Evolutionary conservation across 805 yeast genomes (phyloP).

Genomic region (Groenewaldozyma salmanticensis): DNA sequence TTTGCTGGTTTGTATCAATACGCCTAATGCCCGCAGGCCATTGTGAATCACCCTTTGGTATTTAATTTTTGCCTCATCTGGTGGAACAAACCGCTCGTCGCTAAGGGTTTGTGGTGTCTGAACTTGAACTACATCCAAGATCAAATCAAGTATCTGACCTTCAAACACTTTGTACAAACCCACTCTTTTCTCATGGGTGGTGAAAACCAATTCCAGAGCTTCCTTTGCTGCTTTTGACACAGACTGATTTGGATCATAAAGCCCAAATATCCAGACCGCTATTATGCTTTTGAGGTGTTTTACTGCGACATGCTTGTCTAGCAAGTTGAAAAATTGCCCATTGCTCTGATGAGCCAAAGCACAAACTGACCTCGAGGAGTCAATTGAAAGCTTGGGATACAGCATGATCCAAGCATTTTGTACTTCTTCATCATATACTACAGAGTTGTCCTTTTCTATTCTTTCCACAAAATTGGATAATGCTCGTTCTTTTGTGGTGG

Average conservation of each 20-base stretch:
- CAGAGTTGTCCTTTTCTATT: constrained; percentile 20
- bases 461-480: constrained; percentile 41
- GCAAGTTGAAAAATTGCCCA: constrained; percentile 36
- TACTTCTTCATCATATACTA: constrained; percentile 38
- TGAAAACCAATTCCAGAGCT: constrained; percentile 46
- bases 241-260: constrained; percentile 56
- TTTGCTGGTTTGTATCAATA: constrained; percentile 9
- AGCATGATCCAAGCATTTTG: constrained; percentile 63
- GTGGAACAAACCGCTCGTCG: constrained; percentile 60
- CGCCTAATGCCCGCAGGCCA: constrained; percentile 39
- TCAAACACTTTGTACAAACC: constrained; percentile 54
- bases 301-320: constrained; percentile 38
- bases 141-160: constrained; percentile 45
- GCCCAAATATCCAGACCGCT: constrained; percentile 65
- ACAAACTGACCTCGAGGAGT: constrained; percentile 59
- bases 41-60: constrained; percentile 48
- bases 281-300: constrained; percentile 62
- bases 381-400: constrained; percentile 70
- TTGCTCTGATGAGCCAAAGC: constrained; percentile 55
- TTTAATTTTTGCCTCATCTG: constrained; percentile 57
- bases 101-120: constrained; percentile 60
- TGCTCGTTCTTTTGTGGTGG: constrained; percentile 79
- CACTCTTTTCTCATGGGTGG: constrained; percentile 41
- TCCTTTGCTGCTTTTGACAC: constrained; percentile 44
- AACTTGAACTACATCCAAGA: constrained; percentile 39